Evolutionary conservation across 768 basidiomycete genomes (phyloP), one percentile per base, ranked within the genome.

Genomic region (Psilocybe subaeruginosa): DNA sequence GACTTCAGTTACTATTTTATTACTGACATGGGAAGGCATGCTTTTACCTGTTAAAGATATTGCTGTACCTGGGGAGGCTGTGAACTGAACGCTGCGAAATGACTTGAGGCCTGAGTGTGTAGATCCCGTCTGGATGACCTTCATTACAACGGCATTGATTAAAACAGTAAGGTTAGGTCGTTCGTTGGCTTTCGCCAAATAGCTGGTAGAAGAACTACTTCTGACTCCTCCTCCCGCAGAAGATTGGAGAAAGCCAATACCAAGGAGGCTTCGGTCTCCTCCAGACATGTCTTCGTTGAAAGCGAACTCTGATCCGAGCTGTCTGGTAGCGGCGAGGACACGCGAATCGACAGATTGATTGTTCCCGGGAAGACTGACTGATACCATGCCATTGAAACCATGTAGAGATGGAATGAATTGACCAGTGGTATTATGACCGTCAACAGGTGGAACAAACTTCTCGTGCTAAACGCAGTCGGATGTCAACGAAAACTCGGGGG

Each of bases 371-470:
- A 76, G 67, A 31, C 66, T 68, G 54, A 72, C 66, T 0, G 59
- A 49, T 17, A 66, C 55, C 9, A 66, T 60, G 19, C 77, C 75
- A 11, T 64, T 56, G n/a, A 50, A 58, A 12, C 71, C 69, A 64
- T 81, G 80, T 9, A 74, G 46, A 6, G 71, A 56, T 0, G 79
- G 77, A 30, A 71, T 61, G 57, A 72, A 76, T 66, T 80, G 66
- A 2, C 74, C 76, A 7, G 72, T 62, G 23, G 73, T 75, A 63
- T 78, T 65, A 58, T 77, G 76, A 27, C 68, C 63, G 60, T 80
- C 78, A n/a, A 70, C 70, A 3, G 80, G 77, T 2, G 73, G 56
- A 8, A 37, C 47, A n/a, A 35, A 29, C 23, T 8, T 47, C n/a
- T 56, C 46, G 30, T 48, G 56, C 46, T 48, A 27, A 43, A 43